Base-by-base conservation (phyloP, 2,329 filamentous ascomycete species). In the Claviceps capensis region DNA sequence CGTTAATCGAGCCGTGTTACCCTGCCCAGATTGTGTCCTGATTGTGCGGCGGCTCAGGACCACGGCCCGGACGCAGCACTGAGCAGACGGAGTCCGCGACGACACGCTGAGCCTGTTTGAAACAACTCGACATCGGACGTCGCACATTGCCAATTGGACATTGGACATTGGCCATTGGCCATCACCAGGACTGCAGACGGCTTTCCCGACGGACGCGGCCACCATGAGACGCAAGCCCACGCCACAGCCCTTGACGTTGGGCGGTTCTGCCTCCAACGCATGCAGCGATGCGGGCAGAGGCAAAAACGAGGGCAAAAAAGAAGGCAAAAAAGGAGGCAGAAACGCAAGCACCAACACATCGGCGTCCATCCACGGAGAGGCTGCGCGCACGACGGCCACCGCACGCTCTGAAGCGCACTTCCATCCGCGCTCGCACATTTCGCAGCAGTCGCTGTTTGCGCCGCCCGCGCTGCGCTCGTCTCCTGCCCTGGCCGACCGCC, bases 151-250 rank as follows among this genome's bases (percentile, higher is more conserved):
- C 30, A 34, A 11, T 34, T 30, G 26, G 26, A 30, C 26, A 26
- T 26, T 26, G 23, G 23, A 34, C 30, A 34, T 34, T 34, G 30
- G 30, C 9, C 30, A 34, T 34, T 34, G 30, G 30, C 9, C 30
- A 11, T 34, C 17, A 42, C 19, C 40, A 42, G 40, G 30, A 34
- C 30, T 34, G 30, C n/a, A 42, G n/a, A 19, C 9, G 5, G n/a
- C 17, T 8, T 5, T 8, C 17, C 8, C 4, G 17, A 22, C 17
- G 19, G n/a, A 42, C 43, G 36, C 50, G 42, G 49, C 52, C 54
- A 55, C 59, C 30, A 80, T 80, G 77, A 76, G 72, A 68, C 77
- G 77, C 65, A 81, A 78, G 67, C 68, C 73, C 62, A 75, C 72
- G 67, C 77, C 76, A 58, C 73, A 79, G 70, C 76, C 77, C 67